Percentiles rank a stretch among this genome's conserved stretches.
Evolutionary conservation across 306 rosid genomes (phyloP).

Genomic region (Dryas drummondii): DNA sequence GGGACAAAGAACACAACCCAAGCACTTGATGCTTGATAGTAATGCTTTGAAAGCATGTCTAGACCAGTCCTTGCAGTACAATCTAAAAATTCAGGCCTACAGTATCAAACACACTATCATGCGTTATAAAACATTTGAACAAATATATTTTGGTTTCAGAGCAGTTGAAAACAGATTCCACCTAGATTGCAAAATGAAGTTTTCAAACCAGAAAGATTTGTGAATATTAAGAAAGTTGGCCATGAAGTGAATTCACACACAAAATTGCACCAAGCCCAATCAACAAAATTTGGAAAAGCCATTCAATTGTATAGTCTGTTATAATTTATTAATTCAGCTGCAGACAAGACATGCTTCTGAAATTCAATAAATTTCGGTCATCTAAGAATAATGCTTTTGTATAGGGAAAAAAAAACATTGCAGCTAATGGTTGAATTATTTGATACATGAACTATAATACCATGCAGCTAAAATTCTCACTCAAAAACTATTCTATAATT

Average conservation of each 20-base stretch:
- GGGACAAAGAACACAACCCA: conserved; percentile 99
- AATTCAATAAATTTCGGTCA: background rate
- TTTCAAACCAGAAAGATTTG: background rate
- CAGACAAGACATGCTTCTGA: background rate
- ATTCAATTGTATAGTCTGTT: background rate
- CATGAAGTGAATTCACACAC: background rate
- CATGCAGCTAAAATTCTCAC: background rate
- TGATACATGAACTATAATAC: background rate
- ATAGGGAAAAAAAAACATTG: background rate
- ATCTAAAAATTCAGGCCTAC: conserved; percentile 94
- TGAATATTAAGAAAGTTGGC: background rate
- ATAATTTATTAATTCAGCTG: background rate
- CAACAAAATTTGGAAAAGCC: background rate
- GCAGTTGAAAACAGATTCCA: background rate
- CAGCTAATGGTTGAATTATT: background rate
- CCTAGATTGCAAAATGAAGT: background rate
- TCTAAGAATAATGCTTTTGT: background rate
- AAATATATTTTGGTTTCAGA: background rate
- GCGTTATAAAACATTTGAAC: background rate
- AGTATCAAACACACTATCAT: background rate
- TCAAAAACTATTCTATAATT: background rate
- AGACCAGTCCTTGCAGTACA: conserved; percentile 97
- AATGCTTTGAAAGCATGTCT: conserved; percentile 97
- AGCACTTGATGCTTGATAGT: conserved; percentile 88
- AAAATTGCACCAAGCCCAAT: background rate